A percentile compares a stretch with the other conserved stretches of the same genome.
These are phyloP conservation scores for Talaromyces ruber DNA, from an alignment of 495 filamentous ascomycete genomes.

Conservation along the genomic window DNA sequence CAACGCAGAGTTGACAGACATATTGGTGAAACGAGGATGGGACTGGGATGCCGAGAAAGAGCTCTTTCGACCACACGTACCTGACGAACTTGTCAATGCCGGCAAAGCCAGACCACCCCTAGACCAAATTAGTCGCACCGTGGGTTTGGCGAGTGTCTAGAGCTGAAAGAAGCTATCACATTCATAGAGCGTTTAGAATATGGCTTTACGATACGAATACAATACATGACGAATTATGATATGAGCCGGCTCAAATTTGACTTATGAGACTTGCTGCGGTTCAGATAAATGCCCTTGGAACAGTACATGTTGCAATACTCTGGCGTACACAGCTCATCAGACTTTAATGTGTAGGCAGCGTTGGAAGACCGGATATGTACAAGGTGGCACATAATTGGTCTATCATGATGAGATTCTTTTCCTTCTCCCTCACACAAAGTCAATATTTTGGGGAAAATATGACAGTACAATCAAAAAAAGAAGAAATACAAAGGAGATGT, in stretches of 20 bases:
- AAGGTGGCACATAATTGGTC: conserved; percentile 35
- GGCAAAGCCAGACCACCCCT: neutral
- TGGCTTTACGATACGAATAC: neutral
- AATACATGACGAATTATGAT: neutral
- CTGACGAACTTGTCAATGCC: neutral
- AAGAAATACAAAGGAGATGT: conserved; percentile 18
- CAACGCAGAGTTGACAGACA: conserved; percentile 22
- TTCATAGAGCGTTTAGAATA: neutral
- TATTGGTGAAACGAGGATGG: conserved; percentile 37
- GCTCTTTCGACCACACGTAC: conserved; percentile 4
- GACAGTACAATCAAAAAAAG: conserved; percentile 37
- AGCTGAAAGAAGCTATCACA: conserved; percentile 10
- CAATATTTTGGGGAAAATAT: conserved; percentile 10
- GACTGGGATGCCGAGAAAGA: conserved; percentile 27
- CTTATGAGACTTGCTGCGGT: no score
- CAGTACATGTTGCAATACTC: neutral
- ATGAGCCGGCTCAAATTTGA: neutral
- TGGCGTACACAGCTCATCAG: conserved; percentile 14
- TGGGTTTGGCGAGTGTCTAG: conserved; percentile 12
- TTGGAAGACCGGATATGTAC: conserved; percentile 40
- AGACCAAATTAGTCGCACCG: neutral
- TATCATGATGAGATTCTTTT: conserved; percentile 34
- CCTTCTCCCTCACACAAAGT: conserved; percentile 32
- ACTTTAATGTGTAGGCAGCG: conserved; percentile 37
- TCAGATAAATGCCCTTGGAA: neutral